phyloP scores from a whole-genome alignment of 768 basidiomycete species.

The Lentinula raphanica region DNA sequence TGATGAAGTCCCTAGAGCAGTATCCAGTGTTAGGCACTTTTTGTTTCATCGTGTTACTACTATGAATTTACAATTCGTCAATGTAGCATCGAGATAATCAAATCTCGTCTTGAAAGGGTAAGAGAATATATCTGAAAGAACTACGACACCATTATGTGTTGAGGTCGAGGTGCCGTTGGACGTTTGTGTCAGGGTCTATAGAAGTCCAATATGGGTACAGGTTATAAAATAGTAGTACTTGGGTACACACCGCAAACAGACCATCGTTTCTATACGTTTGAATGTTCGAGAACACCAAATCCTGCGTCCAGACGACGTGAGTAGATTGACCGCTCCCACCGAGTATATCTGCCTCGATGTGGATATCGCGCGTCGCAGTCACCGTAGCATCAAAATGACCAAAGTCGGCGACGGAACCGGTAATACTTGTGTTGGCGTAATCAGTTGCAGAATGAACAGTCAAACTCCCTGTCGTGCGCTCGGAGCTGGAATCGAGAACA shows the following conservation, averaged over 20 bases:
- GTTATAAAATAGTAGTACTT: background rate
- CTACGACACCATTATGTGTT: constrained; percentile 37
- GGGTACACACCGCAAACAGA: background rate
- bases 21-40: background rate
- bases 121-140: constrained; percentile 36
- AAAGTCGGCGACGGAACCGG: constrained; percentile 26
- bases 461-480: constrained; percentile 45
- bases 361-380: constrained; percentile 31
- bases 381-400: constrained; percentile 42
- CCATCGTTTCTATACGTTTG: constrained; percentile 39
- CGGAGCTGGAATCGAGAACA: constrained; percentile 37
- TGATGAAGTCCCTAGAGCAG: constrained; percentile 27
- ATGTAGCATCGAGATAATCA: constrained; percentile 24
- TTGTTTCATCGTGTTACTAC: too few relatives aligned
- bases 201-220: background rate
- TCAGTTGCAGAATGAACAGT: constrained; percentile 35
- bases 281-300: constrained; percentile 37
- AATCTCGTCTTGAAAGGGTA: constrained; percentile 44
- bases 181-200: constrained; percentile 39
- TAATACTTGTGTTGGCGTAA: constrained; percentile 34
- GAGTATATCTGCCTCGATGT: constrained; percentile 40
- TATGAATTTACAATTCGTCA: constrained; percentile 18
- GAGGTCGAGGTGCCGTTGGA: constrained; percentile 37
- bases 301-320: constrained; percentile 38
- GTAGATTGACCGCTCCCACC: constrained; percentile 41